Percentiles rank a stretch among this genome's conserved stretches.
phyloP scores from a whole-genome alignment of 768 basidiomycete genomes.

The Amanita muscaria region DNA sequence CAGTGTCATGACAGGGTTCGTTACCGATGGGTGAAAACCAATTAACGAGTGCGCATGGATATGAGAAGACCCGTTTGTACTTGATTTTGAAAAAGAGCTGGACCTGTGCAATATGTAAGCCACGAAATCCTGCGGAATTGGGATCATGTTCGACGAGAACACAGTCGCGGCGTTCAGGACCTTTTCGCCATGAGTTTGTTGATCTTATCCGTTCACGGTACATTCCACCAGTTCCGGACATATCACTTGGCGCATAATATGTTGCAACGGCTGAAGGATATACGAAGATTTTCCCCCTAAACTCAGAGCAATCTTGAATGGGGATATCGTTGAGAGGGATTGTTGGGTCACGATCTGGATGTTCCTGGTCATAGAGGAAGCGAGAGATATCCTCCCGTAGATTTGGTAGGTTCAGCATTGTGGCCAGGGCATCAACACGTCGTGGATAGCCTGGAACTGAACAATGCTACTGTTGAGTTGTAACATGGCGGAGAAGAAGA shows the following conservation, averaged over 20 bases:
- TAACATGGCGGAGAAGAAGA: background rate
- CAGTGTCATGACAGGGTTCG: background rate
- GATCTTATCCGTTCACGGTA: conserved; percentile 10
- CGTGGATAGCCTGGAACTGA: background rate
- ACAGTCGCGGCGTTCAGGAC: background rate
- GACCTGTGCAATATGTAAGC: background rate
- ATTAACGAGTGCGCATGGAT: background rate
- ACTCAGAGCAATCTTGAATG: background rate
- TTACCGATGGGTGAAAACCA: background rate
- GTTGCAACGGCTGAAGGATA: conserved; percentile 10
- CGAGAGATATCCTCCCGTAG: background rate
- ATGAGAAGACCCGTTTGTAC: background rate
- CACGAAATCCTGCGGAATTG: background rate
- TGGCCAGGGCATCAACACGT: background rate
- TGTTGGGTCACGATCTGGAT: background rate
- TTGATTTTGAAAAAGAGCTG: background rate
- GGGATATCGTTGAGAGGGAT: background rate
- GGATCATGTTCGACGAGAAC: background rate
- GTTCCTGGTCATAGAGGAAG: background rate
- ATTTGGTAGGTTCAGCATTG: background rate
- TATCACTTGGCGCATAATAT: conserved; percentile 15
- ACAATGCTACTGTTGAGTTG: background rate
- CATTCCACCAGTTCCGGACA: conserved; percentile 12
- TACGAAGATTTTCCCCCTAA: background rate
- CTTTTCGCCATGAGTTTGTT: background rate